Base-by-base conservation (phyloP, 306 rosid species). In the Cicer pinnatifidum region DNA sequence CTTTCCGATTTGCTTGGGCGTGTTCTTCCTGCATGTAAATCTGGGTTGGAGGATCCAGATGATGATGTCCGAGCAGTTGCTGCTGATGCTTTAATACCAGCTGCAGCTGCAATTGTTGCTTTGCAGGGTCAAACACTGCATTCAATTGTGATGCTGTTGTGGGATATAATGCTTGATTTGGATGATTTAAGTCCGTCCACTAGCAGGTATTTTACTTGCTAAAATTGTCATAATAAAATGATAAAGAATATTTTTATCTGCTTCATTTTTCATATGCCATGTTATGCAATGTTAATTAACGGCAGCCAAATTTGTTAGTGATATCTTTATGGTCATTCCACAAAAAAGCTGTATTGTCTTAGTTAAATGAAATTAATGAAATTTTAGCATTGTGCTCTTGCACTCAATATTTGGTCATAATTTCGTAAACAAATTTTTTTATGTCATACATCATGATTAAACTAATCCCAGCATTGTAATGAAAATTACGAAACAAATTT, bases 181-280 rank as follows among this genome's bases (percentile, higher is more conserved):
- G 98, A 94, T 79, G 98, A 94, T 90, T 85, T 94, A 81, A 94
- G 98, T 80, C 98, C 98, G 54, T 94, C 98, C 67, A 94, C 98
- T 40, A 94, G 98, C 95, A 94, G 98, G 98, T 94, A 81, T 69
- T 11, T 57, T 70, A 56, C 54, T 13, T 66, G 40, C 16, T 58
- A 66, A 19, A 33, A 33, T 20, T 61, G 11, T 45, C 45, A 40
- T 19, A 19, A 44, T 19, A 50, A 33, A 54, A 17, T 45, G 17
- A 67, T 58, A 48, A 39, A 38, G 5, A 50, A 13, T 44, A 52
- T 80, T 9, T 4, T 45, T 54, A 8, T 72, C 54, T 68, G 68
- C 57, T 73, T 46, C 43, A 17, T 69, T 47, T 45, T 37, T 50
- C 9, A 39, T 56, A 41, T 50, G 28, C 47, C 67, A 63, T 62